Conservation (phyloP, 352 stramenopile genomes). For the Phytophthora megakarya region DNA sequence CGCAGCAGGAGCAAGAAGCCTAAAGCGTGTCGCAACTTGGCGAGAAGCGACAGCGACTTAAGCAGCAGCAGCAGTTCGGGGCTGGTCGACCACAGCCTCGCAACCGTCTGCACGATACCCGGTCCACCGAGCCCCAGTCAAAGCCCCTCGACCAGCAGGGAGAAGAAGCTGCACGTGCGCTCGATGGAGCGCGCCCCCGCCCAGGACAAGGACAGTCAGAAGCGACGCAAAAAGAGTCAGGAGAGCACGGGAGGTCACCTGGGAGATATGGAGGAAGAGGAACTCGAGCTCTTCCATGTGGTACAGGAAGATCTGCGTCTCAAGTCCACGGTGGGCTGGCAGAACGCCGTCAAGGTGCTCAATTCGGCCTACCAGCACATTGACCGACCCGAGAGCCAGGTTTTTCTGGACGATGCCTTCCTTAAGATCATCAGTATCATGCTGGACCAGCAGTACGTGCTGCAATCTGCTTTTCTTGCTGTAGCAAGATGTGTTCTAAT, state of each 20-base stretch:
- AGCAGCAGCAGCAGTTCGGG: conserved; percentile 23
- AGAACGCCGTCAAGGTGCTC: conserved; percentile 88
- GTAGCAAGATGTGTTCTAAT: not conserved
- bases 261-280: conserved; percentile 79
- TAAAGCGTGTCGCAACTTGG: conserved; percentile 28
- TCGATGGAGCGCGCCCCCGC: conserved; percentile 58
- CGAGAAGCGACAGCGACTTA: conserved; percentile 13
- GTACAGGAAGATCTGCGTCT: conserved; percentile 86
- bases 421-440: conserved; percentile 88
- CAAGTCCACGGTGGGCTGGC: conserved; percentile 90
- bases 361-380: conserved; percentile 74
- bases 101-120: conserved; percentile 44
- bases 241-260: conserved; percentile 32
- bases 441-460: conserved; percentile 88
- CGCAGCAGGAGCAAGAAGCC: conserved; percentile 11
- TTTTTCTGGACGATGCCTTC: conserved; percentile 81
- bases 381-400: conserved; percentile 72
- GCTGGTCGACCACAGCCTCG: conserved; percentile 29
- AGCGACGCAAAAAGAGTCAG: conserved; percentile 73
- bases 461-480: not conserved
- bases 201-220: conserved; percentile 60
- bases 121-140: conserved; percentile 29
- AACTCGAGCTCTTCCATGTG: conserved; percentile 82
- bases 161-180: conserved; percentile 70
- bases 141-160: conserved; percentile 41